Conservation (phyloP, 2,329 filamentous ascomycete genomes). For the Trichoderma lentiforme region DNA sequence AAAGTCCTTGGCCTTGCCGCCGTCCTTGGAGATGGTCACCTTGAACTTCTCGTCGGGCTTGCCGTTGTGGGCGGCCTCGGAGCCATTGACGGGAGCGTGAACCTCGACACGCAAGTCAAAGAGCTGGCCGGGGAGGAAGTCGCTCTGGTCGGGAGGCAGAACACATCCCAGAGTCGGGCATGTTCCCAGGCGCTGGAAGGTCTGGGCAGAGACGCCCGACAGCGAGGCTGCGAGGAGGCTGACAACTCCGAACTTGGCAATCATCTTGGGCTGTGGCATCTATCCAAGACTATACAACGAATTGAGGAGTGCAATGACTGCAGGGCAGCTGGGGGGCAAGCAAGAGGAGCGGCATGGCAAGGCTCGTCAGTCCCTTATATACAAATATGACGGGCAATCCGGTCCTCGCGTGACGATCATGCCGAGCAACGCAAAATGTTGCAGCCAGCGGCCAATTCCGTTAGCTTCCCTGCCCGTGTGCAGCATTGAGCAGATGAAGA, state of each 20-base stretch:
- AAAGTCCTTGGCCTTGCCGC: slow-evolving; percentile 50
- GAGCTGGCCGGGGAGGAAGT: slow-evolving; percentile 79
- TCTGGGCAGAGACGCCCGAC: slow-evolving; percentile 50
- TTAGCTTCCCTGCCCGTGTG: not conserved
- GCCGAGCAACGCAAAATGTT: not conserved
- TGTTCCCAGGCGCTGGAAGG: slow-evolving; percentile 57
- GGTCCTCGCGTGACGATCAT: not conserved
- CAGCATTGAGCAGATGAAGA: not conserved
- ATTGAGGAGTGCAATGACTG: not conserved
- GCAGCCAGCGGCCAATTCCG: not conserved
- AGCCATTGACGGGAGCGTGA: slow-evolving; percentile 77
- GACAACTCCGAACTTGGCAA: slow-evolving; percentile 37
- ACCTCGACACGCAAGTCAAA: slow-evolving; percentile 83
- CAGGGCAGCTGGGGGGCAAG: not conserved
- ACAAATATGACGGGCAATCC: not conserved
- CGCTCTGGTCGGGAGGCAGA: slow-evolving; percentile 62
- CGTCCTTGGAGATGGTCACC: slow-evolving; percentile 68
- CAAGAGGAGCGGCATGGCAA: not conserved
- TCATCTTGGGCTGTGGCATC: slow-evolving; percentile 24
- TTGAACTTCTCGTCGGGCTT: slow-evolving; percentile 72
- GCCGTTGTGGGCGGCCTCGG: slow-evolving; percentile 67
- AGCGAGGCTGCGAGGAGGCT: slow-evolving; percentile 35
- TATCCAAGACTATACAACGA: not conserved
- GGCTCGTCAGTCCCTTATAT: not conserved
- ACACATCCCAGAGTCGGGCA: slow-evolving; percentile 59